These are phyloP conservation scores for Cercophora sp. DNA, from an alignment of 495 filamentous ascomycete species.

Conservation along the genomic window DNA sequence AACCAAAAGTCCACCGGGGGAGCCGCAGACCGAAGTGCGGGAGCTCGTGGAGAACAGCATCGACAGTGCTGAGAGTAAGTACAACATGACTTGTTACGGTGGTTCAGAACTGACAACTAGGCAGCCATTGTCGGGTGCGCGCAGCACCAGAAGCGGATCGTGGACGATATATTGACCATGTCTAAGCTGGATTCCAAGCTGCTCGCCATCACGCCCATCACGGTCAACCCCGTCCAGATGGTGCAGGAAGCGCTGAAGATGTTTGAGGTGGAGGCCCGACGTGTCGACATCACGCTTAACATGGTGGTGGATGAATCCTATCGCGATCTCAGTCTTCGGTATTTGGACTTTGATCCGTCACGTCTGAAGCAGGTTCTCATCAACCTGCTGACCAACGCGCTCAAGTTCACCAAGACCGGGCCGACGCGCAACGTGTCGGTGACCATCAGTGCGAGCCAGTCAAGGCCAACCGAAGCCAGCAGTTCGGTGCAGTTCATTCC, in stretches of 20 bases:
- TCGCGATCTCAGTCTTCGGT: conserved; percentile 51
- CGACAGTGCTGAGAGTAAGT: conserved; percentile 70
- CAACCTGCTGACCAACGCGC: conserved; percentile 68
- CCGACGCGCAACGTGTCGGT: conserved; percentile 34
- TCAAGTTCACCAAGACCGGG: conserved; percentile 66
- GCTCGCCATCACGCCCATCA: conserved; percentile 62
- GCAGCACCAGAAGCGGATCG: conserved; percentile 74
- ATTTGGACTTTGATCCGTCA: conserved; percentile 66
- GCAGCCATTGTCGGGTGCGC: conserved; percentile 71
- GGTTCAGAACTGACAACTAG: too few relatives aligned
- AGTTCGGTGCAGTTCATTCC: conserved; percentile 36
- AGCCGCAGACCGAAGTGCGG: conserved; percentile 16
- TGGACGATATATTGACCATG: conserved; percentile 74
- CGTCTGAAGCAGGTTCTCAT: conserved; percentile 69
- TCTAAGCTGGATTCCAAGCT: conserved; percentile 75
- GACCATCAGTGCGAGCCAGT: conserved; percentile 26
- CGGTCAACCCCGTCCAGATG: conserved; percentile 59
- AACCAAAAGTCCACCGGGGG: not conserved
- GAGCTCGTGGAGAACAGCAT: conserved; percentile 51
- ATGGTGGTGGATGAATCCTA: conserved; percentile 59
- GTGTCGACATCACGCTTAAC: conserved; percentile 60
- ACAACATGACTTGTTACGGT: too few relatives aligned
- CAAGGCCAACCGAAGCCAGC: conserved; percentile 27
- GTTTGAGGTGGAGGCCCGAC: conserved; percentile 66
- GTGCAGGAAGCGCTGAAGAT: conserved; percentile 62